Base-by-base conservation (phyloP, 192 early-diverging fungal species). In the Cetraspora pellucida region DNA sequence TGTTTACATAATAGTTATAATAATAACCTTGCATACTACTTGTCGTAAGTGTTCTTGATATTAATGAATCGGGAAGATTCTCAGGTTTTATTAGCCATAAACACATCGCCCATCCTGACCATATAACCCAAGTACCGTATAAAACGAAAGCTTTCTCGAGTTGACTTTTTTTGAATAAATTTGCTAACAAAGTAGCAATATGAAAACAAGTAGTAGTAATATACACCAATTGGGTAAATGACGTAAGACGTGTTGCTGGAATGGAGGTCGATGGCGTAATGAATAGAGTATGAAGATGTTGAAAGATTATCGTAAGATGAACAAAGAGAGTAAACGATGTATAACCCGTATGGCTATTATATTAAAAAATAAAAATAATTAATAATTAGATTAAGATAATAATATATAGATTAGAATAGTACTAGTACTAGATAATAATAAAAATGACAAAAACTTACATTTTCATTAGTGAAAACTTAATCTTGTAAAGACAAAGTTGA, bases 71-170 rank as follows among this genome's bases (percentile, higher is more conserved):
- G 19, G 63, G 63, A 31, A 13, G 14, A 43, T 79, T 72, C 57
- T 83, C 80, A 21, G 80, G 80, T 23, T 79, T 77, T 6, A 80
- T 79, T 10, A 86, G 55, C 73, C 84, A 80, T 30, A 81, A 74
- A 10, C 85, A 82, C 1, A 89, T 74, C 0, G 84, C 79, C 86
- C 87, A 86, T 3, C 87, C 87, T 25, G 84, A 82, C 81, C 86
- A 89, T 25, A 87, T 82, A 3, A 87, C 78, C 86, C 86, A 89
- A 0, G 87, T 87, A 8, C 87, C 87, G 69, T 87, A 89, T n/a
- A 87, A 81, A 2, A 89, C 86, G 28, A 81, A 83, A 23, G 80
- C 81, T 25, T 85, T 82, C 55, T 89, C 87, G 0, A 89, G 37
- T 14, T 75, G 74, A 13, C 80, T 77, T 23, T 78, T 82, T 0